Evolutionary conservation across 257 asterid genomes (phyloP), one percentile per base, ranked within the genome.

Genomic region (Penstemon eatonii): DNA sequence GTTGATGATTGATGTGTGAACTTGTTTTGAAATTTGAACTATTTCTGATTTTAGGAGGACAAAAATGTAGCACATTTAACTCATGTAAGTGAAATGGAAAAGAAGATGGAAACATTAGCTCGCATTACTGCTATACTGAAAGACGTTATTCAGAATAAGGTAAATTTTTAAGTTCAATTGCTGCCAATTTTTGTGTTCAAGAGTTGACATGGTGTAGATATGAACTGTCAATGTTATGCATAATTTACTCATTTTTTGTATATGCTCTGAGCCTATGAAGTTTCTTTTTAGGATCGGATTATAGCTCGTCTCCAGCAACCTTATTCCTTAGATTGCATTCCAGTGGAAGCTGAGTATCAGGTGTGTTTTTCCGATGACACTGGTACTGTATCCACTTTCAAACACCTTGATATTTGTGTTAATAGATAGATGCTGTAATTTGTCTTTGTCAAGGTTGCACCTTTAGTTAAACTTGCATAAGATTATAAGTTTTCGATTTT

Each of bases 301-400:
- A 89, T 94, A 47, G 96, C 99, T 77, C 99, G 97, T 49, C 96
- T 94, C 77, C 97, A 94, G 77, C 97, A 94, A 80, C 99, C 99
- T 63, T 94, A 91, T 83, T 87, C 99, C 2, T 73, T 94, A 77
- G 99, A 94, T 80, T 94, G 99, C 86, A 94, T 94, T 75, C 96
- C 99, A 0, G 99, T 94, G 57, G 99, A 94, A 84, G 95, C 97
- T 65, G 97, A 94, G 81, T 94, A 82, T 69, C 99, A 91, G 97
- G 99, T 92, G 72, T 63, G 65, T 73, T 51, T 25, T 40, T 68
- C 65, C 55, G 25, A 47, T 78, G 52, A 8, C 56, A 71, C 60
- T 58, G 8, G 46, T 39, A 42, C 19, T 3, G 33, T 40, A 18
- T 69, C 49, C 47, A 56, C 47, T 59, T 60, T 49, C 51, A 8